Conservation (phyloP, 1,284 basidiomycete species). For the Ustilago hordei region DNA sequence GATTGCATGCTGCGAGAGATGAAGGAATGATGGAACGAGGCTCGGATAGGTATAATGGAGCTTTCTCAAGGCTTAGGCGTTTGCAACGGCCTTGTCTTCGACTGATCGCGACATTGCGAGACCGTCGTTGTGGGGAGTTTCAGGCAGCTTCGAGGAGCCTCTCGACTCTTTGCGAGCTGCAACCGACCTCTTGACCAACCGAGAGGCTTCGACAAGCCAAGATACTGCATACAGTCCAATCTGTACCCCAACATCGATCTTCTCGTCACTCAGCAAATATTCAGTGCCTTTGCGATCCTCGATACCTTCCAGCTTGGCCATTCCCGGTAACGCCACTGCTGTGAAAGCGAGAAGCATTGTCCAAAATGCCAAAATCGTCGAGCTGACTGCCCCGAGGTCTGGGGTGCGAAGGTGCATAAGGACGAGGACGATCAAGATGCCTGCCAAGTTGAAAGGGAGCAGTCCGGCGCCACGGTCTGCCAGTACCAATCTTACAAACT, state of each 20-base stretch:
- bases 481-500: slow-evolving; percentile 57
- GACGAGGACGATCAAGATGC: slow-evolving; percentile 49
- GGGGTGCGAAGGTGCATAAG: slow-evolving; percentile 38
- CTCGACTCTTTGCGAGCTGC: not conserved
- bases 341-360: slow-evolving; percentile 46
- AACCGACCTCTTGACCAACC: slow-evolving; percentile 10
- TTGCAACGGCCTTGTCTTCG: slow-evolving; percentile 14
- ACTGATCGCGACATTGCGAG: slow-evolving; percentile 12
- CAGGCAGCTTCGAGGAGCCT: slow-evolving; percentile 14
- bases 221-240: slow-evolving; percentile 50
- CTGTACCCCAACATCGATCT: slow-evolving; percentile 51
- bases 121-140: slow-evolving; percentile 10
- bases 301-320: slow-evolving; percentile 32
- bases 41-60: too few species aligned
- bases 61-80: slow-evolving; percentile 1
- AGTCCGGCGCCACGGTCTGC: slow-evolving; percentile 53
- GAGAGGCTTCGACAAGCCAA: slow-evolving; percentile 27
- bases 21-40: too few species aligned
- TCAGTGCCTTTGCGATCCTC: slow-evolving; percentile 50
- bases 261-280: slow-evolving; percentile 53
- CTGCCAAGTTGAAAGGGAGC: slow-evolving; percentile 54
- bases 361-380: slow-evolving; percentile 46
- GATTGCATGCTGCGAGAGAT: not conserved
- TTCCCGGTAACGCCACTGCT: slow-evolving; percentile 32
- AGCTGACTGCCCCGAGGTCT: slow-evolving; percentile 10